Conservation (phyloP, 2,329 filamentous ascomycete species). For the Paracoccidioides lutzii region DNA sequence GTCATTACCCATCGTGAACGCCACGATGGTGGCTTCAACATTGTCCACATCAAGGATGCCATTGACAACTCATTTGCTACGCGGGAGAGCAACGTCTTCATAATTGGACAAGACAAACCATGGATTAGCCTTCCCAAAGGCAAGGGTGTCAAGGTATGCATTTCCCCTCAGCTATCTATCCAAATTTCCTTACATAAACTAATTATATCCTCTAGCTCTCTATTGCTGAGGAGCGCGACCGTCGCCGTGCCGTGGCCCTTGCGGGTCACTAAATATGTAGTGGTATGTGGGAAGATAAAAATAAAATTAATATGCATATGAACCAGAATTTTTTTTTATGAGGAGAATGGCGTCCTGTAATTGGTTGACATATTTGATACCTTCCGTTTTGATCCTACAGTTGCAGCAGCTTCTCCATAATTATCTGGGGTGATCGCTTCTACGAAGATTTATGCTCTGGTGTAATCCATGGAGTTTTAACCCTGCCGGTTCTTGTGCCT, state of each 20-base stretch:
- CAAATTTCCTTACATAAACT: slow-evolving; percentile 8
- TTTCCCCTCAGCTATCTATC: background rate
- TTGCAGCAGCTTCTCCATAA: background rate
- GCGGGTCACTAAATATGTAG: slow-evolving; percentile 36
- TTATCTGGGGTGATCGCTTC: background rate
- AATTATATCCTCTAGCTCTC: slow-evolving; percentile 48
- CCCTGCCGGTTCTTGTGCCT: background rate
- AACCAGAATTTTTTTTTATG: slow-evolving; percentile 21
- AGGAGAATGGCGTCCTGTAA: slow-evolving; percentile 22
- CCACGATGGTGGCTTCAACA: slow-evolving; percentile 99
- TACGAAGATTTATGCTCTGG: background rate
- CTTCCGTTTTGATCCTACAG: slow-evolving; percentile 1
- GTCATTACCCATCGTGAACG: slow-evolving; percentile 99
- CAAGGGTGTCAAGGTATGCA: slow-evolving; percentile 84
- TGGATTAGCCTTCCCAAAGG: slow-evolving; percentile 99
- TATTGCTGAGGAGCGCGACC: slow-evolving; percentile 98
- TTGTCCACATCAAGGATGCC: slow-evolving; percentile 99
- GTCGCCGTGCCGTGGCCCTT: slow-evolving; percentile 62
- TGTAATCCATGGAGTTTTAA: background rate
- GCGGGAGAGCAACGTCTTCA: slow-evolving; percentile 98
- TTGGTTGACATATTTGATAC: background rate
- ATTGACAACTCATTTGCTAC: slow-evolving; percentile 99
- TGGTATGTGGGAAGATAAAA: slow-evolving; percentile 8
- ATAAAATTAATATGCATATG: slow-evolving; percentile 7
- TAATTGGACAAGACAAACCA: slow-evolving; percentile 97